Evolutionary conservation across 495 filamentous ascomycete species (phyloP), one percentile per base, ranked within the genome.

Genomic region (Delitschia confertaspora): DNA sequence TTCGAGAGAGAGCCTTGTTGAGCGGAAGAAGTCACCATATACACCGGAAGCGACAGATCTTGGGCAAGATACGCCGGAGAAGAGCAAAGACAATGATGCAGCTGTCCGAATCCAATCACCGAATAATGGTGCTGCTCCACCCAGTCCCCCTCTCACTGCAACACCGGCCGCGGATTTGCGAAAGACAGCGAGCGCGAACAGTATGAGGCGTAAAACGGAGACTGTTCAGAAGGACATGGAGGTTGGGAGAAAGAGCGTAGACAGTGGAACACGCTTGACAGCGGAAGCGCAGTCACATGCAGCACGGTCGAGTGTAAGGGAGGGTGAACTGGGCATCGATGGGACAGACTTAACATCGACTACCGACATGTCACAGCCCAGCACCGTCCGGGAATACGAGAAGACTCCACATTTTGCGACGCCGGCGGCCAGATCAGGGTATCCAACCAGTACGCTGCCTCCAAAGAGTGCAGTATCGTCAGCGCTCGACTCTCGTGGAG

Each of bases 21-120:
- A 65, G 26, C 64, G 60, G 19, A 64, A 62, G 42, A 58, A 61
- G 4, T 71, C 73, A 42, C 80, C 79, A 23, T 79, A 77, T 42
- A 91, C 85, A 0, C 85, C 85, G 11, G 83, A 88, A 41, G 69
- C 82, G 23, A 91, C 85, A 26, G 85, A 91, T 54, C 57, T 88
- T 8, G 78, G 80, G 17, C 43, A 52, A 14, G 48, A 34, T 8
- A 6, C 35, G 24, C 65, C 71, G 38, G 67, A 62, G 36, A 67
- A 72, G 18, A 38, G 52, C 30, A 53, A 51, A 39, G 49, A 56
- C 27, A 41, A 21, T 17, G 27, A 24, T 5, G 14, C 14, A 10
- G n/a, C 6, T 34, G 25, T 23, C 21, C 33, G 24, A 25, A 32
- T 29, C 5, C 32, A 25, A 8, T 24, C 29, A 32, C 30, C 32